Base-by-base conservation (phyloP, 2,329 filamentous ascomycete species). In the Ophiostoma himal-ulmi region DNA sequence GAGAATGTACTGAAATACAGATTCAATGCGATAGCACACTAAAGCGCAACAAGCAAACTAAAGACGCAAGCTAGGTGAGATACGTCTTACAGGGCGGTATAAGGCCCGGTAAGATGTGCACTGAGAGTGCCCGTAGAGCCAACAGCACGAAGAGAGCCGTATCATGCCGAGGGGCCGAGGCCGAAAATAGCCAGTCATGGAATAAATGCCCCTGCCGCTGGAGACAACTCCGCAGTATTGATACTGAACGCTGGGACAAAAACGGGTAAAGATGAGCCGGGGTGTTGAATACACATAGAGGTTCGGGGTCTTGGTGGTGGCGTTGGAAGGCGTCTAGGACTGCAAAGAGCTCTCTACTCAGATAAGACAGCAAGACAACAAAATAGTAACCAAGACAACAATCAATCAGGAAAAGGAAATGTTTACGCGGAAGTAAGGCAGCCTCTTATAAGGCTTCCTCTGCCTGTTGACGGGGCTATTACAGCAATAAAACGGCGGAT, bases 161-260 rank as follows among this genome's bases (percentile, higher is more conserved):
- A 36, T 39, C 68, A 71, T 71, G 68, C 71, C 71, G 71, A 72
- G 54, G 71, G 67, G 60, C 60, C 60, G 60, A 64, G n/a, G 2
- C 60, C 30, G 60, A 64, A n/a, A 36, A 37, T n/a, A 17, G 60
- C 30, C 30, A 37, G 60, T 13, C 14, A 13, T 62, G 13, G 17
- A 30, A 7, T 62, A 10, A 11, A 37, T n/a, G 30, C 10, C 2
- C 14, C 17, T 37, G 30, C 60, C 34, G 34, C 30, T 36, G 14
- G 60, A 54, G 52, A 26, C 13, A 48, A 26, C n/a, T 57, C 52
- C 52, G 48, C n/a, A 57, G 52, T 57, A 57, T n/a, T 14, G 48
- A 17, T 48, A 20, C 7, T 48, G 44, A 20, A n/a, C 20, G 44
- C 44, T 48, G 44, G 44, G n/a, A 48, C 5, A 48, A 48, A 48